Evolutionary conservation across 1,284 basidiomycete species (phyloP), one percentile per base, ranked within the genome.

Genomic region (Bondarzewia mesenterica): DNA sequence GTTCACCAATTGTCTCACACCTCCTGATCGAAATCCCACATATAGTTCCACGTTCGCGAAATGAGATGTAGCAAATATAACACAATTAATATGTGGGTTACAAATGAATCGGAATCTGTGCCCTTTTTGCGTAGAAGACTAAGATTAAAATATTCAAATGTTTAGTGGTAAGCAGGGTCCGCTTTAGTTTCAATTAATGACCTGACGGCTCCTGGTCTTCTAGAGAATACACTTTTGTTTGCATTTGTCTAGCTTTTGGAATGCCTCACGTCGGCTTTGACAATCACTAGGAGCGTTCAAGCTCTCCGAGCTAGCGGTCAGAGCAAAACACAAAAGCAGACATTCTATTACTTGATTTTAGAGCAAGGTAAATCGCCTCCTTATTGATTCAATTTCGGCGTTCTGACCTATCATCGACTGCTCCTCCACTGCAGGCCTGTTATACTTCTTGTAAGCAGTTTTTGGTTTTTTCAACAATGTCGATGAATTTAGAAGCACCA

Each of bases 181-280:
- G 29, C 29, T n/a, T 32, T 32, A 10, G n/a, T 32, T 6, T 32
- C n/a, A n/a, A 10, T 32, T n/a, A 32, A 32, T n/a, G 12, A 7
- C n/a, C n/a, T n/a, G n/a, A n/a, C n/a, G 7, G 32, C 32, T 35
- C 10, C 21, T 16, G 12, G 16, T 40, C 18, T 21, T 10, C 14
- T 15, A 23, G 65, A 55, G 14, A 58, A 59, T 23, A 57, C 56
- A 2, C 44, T 64, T 7, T 58, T 67, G 14, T 58, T 63, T 1
- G 60, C 63, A 42, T 50, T 65, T 25, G 60, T 63, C 52, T 57
- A 55, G 25, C 48, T 61, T 2, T 65, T 65, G 41, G 63, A 66
- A 41, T 55, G 57, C 21, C 53, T 51, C 4, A 56, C 60, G 7
- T 56, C 60, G 3, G 43, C 55, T 2, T 50, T 66, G 10, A 66